A percentile compares a stretch with the other conserved stretches of the same genome.
Conservation (phyloP, 495 filamentous ascomycete genomes). For the Penicillium bialowiezense region DNA sequence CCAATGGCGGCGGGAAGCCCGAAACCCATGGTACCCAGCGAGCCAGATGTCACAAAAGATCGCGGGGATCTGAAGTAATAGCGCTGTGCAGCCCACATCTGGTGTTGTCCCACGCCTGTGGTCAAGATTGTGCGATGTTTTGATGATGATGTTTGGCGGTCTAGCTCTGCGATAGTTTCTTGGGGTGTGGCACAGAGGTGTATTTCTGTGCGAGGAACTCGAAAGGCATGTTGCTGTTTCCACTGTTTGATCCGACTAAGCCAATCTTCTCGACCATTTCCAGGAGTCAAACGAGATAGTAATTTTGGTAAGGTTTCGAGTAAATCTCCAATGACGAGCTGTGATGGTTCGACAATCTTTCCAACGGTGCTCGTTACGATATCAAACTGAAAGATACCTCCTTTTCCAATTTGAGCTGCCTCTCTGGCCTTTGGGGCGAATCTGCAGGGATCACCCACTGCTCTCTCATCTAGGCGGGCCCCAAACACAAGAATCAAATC, state of each 20-base stretch:
- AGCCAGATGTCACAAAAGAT: conserved; percentile 87
- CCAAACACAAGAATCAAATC: conserved; percentile 61
- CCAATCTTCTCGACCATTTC: conserved; percentile 76
- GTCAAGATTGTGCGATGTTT: conserved; percentile 82
- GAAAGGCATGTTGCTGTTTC: conserved; percentile 80
- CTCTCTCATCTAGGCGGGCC: conserved; percentile 62
- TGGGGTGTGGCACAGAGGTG: conserved; percentile 85
- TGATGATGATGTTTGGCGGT: conserved; percentile 64
- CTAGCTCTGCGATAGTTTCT: conserved; percentile 77
- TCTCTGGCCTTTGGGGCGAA: conserved; percentile 58
- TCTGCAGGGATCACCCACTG: conserved; percentile 50
- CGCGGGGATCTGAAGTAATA: conserved; percentile 86
- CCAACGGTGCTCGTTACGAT: conserved; percentile 64
- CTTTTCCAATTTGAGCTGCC: conserved; percentile 52
- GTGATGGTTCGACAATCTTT: conserved; percentile 60
- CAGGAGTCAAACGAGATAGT: conserved; percentile 58
- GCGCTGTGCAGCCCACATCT: conserved; percentile 97
- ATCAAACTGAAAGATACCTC: conserved; percentile 65
- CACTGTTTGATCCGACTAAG: conserved; percentile 82
- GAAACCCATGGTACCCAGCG: conserved; percentile 93
- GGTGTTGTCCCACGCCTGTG: conserved; percentile 92
- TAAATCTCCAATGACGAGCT: conserved; percentile 60
- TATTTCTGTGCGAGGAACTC: background rate
- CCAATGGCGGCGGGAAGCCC: conserved; percentile 92
- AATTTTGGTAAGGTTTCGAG: conserved; percentile 67